Evolutionary conservation across 139 green algal genomes (phyloP), one percentile per base, ranked within the genome.

Genomic region (Mesostigma viride): DNA sequence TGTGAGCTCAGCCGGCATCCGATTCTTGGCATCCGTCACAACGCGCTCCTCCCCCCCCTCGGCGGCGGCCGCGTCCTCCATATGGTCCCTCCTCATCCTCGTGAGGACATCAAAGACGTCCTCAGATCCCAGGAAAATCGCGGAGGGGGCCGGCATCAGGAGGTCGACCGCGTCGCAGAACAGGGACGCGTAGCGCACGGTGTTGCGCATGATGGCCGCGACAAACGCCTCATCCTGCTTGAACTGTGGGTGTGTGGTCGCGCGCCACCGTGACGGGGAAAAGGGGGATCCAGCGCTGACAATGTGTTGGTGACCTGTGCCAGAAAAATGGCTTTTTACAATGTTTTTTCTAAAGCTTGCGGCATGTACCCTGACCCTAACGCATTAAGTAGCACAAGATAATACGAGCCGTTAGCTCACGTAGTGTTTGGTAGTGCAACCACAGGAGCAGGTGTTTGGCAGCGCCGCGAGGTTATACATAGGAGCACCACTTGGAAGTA

Each of bases 31-130:
- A 26, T 77, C 80, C 2, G 35, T 53, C 28, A 27, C 67, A 60
- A 30, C 47, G n/a, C 56, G 67, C 33, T 68, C 28, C 27, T 79
- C 65, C 31, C 24, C 48, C n/a, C 53, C 33, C 6, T 76, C 32
- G 35, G 64, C 68, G 31, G 59, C 31, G 8, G 6, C 24, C 34
- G 59, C 28, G 2, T 34, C 64, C 27, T 24, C 20, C 71, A 61
- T 22, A 22, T 75, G 28, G n/a, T 67, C 34, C 4, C 57, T 61
- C 22, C 72, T 30, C 62, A 73, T 58, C n/a, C 64, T 3, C 59
- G 66, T 70, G 31, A 95, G 80, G 2, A 90, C 81, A 70, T 95
- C 89, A 72, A 86, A 94, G 11, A 91, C 81, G 73, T 95, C 87
- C 32, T 86, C 78, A 28, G 75, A 63, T 14, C 26, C 40, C 8